Base-by-base conservation (phyloP, 192 early-diverging fungal species). In the Bifiguratus adelaidae region DNA sequence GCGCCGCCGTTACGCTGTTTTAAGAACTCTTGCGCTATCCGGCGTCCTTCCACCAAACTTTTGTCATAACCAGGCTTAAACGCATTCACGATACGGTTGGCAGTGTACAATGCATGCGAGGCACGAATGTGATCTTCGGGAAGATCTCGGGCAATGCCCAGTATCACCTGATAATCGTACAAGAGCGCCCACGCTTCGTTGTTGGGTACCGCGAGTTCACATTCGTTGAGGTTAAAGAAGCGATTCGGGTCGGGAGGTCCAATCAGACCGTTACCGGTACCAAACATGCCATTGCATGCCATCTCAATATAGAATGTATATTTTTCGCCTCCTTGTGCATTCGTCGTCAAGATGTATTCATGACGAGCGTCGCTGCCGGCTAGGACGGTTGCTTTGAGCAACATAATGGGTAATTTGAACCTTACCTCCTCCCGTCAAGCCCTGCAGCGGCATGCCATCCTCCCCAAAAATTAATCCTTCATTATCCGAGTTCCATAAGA, bases 201-300 rank as follows among this genome's bases (percentile, higher is more conserved):
- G 57, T 91, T 88, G 5, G 63, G 73, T 2, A 89, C 84, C 1
- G 71, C 77, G 7, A 98, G 61, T 20, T 88, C 80, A 82, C 53
- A 37, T 62, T 70, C 53, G 18, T 52, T 25, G 7, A 98, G 64
- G 5, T 20, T 38, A 50, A 81, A 98, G 26, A 50, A 41, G 5
- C 76, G 62, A 54, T 89, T 61, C 6, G 74, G 65, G 21, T 86
- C 64, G 0, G 88, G 89, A 1, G 88, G 76, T 7, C 70, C 65
- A 42, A 85, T 86, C 32, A 70, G 18, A 0, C 72, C 74, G 55
- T 70, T 58, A 19, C 85, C 89, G 27, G 69, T 70, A 16, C 95
- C 93, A 72, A 95, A 94, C 80, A 96, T 73, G 21, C 83, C 82
- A 56, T 97, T 96, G 57, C 89, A 91, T 1, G 86, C 91, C 41